These are phyloP conservation scores for Chlorella sp. DNA, from an alignment of 139 green algal species.

Conservation along the genomic window DNA sequence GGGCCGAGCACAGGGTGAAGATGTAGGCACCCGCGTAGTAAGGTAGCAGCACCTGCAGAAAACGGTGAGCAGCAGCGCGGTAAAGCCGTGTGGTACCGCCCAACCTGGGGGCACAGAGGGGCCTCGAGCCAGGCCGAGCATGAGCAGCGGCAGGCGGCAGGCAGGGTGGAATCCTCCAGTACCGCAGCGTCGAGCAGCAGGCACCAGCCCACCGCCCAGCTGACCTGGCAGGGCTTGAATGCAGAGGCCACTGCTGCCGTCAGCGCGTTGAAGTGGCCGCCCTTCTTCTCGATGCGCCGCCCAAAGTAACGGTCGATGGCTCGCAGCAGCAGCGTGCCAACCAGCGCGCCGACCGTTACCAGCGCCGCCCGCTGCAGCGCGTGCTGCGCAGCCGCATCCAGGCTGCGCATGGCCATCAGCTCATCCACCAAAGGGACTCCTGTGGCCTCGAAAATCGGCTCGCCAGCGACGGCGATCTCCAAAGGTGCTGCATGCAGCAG, in stretches of 20 bases:
- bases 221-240: conserved; percentile 15
- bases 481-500: neutral
- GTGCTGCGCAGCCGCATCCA: conserved; percentile 12
- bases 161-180: too few species aligned
- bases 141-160: neutral
- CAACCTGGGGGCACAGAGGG: too few species aligned
- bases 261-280: conserved; percentile 2
- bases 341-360: neutral
- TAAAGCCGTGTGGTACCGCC: too few species aligned
- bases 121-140: too few species aligned
- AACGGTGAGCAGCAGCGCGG: too few species aligned
- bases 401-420: conserved; percentile 6
- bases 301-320: neutral
- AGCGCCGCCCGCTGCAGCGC: neutral
- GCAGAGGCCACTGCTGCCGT: neutral
- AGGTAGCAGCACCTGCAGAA: conserved; percentile 11
- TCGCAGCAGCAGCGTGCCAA: neutral
- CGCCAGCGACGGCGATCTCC: neutral
- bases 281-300: neutral
- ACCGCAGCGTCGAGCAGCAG: neutral
- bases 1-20: neutral
- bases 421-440: conserved; percentile 40
- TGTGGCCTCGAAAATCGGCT: conserved; percentile 29
- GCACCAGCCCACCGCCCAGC: neutral
- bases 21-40: neutral